phyloP scores from a whole-genome alignment of 352 stramenopile species.

The Pythium chondricola region DNA sequence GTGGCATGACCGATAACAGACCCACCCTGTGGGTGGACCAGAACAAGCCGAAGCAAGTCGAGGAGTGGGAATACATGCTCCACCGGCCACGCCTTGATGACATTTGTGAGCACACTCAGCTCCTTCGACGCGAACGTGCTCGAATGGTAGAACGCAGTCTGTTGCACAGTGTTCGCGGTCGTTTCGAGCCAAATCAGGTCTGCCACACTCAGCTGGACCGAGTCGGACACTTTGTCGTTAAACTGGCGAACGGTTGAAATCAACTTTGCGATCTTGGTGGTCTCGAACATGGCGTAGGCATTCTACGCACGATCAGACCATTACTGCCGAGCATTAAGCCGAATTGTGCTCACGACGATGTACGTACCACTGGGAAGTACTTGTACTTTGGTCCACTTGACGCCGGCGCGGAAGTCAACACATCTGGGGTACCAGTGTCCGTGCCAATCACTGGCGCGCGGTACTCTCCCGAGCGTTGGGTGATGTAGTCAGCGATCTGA shows the following conservation, averaged over 20 bases:
- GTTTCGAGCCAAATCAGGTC: slow-evolving; percentile 59
- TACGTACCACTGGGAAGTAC: slow-evolving; percentile 55
- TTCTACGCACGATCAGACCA: too few species aligned
- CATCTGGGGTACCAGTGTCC: slow-evolving; percentile 16
- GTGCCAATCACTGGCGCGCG: slow-evolving; percentile 58
- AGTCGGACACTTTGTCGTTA: slow-evolving; percentile 68
- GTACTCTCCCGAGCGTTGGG: slow-evolving; percentile 83
- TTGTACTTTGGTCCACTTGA: slow-evolving; percentile 28
- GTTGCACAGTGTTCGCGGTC: slow-evolving; percentile 58
- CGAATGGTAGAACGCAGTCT: slow-evolving; percentile 90
- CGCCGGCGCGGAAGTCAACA: too few species aligned
- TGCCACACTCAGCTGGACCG: slow-evolving; percentile 27
- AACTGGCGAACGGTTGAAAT: slow-evolving; percentile 88
- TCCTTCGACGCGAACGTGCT: slow-evolving; percentile 68
- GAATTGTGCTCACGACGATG: too few species aligned
- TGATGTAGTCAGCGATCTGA: slow-evolving; percentile 96
- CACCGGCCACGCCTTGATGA: slow-evolving; percentile 65
- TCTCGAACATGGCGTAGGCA: slow-evolving; percentile 91
- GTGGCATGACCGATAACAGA: slow-evolving; percentile 26
- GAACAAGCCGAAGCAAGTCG: slow-evolving; percentile 87
- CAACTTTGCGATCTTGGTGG: slow-evolving; percentile 89
- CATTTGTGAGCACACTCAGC: slow-evolving; percentile 48
- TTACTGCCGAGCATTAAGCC: too few species aligned
- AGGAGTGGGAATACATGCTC: slow-evolving; percentile 86
- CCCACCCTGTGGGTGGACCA: slow-evolving; percentile 85